Conservation (phyloP, 768 basidiomycete genomes). For the Phanerochaete carnosa region DNA sequence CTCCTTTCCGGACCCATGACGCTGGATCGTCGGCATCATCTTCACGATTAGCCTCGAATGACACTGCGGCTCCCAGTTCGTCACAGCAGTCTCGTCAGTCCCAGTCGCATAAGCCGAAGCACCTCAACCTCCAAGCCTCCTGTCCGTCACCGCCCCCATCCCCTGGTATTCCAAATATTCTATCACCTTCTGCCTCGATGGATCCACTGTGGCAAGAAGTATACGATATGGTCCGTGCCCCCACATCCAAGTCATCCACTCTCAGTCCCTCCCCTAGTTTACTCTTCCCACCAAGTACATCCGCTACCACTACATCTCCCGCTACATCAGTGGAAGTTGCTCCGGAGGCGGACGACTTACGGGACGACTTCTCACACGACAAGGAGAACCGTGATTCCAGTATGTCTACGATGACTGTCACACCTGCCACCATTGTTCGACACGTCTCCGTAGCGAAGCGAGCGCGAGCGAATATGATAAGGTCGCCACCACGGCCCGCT, state of each 20-base stretch:
- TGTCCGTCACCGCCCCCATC: slow-evolving; percentile 1
- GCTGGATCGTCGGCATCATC: background rate
- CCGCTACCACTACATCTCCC: background rate
- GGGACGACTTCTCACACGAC: slow-evolving; percentile 12
- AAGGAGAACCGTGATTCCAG: slow-evolving; percentile 29
- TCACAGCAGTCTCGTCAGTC: background rate
- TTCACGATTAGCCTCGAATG: background rate
- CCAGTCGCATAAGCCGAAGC: slow-evolving; percentile 5
- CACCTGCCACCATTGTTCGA: slow-evolving; percentile 28
- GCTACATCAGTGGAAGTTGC: background rate
- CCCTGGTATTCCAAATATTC: slow-evolving; percentile 4
- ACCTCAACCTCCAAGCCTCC: background rate
- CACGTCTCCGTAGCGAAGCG: slow-evolving; percentile 23
- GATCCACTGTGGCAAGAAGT: slow-evolving; percentile 20
- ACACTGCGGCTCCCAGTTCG: background rate
- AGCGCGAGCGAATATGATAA: slow-evolving; percentile 14
- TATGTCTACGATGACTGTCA: slow-evolving; percentile 27
- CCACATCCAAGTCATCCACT: background rate
- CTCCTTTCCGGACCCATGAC: background rate
- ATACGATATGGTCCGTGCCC: slow-evolving; percentile 16
- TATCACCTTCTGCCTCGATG: slow-evolving; percentile 13
- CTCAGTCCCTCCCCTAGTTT: slow-evolving; percentile 4
- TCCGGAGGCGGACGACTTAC: slow-evolving; percentile 1
- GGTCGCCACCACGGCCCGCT: slow-evolving; percentile 2
- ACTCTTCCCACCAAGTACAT: background rate